phyloP scores from a whole-genome alignment of 2,329 filamentous ascomycete species.

The Aspergillus fumigatiaffinis region DNA sequence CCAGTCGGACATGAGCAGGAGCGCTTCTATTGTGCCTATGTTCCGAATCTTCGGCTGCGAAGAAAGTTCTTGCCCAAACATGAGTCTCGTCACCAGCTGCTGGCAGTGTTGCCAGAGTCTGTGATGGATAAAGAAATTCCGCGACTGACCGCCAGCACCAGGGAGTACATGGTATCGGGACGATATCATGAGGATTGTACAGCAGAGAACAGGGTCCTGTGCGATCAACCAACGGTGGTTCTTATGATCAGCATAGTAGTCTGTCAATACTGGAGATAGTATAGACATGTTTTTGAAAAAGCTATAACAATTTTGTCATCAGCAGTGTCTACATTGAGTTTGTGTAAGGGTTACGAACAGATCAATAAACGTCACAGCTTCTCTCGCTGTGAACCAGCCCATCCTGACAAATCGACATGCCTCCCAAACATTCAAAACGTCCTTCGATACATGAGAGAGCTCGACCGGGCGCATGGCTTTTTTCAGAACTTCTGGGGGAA shows the following conservation, averaged over 20 bases:
- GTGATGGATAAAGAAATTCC: conserved; percentile 52
- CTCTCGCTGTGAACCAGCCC: conserved; percentile 54
- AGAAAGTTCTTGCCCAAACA: conserved; percentile 52
- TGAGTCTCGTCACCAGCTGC: conserved; percentile 50
- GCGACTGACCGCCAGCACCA: conserved; percentile 43
- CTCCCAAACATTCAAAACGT: conserved; percentile 46
- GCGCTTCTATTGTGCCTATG: conserved; percentile 49
- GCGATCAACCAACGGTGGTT: conserved; percentile 49
- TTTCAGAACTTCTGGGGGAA: conserved; percentile 16
- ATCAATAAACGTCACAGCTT: conserved; percentile 52
- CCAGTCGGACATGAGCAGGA: conserved; percentile 53
- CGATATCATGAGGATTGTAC: conserved; percentile 53
- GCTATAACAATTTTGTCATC: conserved; percentile 15
- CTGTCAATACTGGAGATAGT: conserved; percentile 49
- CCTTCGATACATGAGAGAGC: conserved; percentile 26
- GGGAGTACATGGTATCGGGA: conserved; percentile 48
- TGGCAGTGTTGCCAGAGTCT: conserved; percentile 54
- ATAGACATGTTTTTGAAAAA: conserved; percentile 51
- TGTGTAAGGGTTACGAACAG: conserved; percentile 28
- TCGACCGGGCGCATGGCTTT: conserved; percentile 24
- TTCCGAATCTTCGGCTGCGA: conserved; percentile 48
- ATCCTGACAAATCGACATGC: conserved; percentile 52
- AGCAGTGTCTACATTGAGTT: background rate
- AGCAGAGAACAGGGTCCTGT: conserved; percentile 51
- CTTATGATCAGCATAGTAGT: conserved; percentile 48